Evolutionary conservation across 2,329 filamentous ascomycete genomes (phyloP), one percentile per base, ranked within the genome.

Genomic region (Penicillium janthinellum): DNA sequence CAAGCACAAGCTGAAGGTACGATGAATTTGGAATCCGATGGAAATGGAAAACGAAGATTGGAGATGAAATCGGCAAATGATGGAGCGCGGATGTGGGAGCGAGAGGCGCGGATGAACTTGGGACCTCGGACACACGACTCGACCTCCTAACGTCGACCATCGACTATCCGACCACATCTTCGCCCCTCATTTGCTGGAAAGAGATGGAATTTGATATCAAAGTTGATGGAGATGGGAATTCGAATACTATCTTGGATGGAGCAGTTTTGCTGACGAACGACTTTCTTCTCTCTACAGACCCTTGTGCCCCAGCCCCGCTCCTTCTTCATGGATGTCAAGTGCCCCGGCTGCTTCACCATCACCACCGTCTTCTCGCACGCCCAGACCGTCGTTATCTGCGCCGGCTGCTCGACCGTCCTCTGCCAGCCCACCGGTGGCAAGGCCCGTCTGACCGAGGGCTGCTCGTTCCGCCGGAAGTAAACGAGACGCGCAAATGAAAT

Each of bases 291-390:
- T 39, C 22, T 53, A 65, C 72, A 96, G 92, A 92, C 87, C 73
- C 91, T 99, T 76, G 95, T 99, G 80, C 95, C 95, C 77, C 90
- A 88, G 71, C 95, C 95, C 77, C 92, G 95, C 82, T 98, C 94
- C 73, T 99, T 98, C 91, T 99, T 99, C 91, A 99, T 99, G 95
- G 95, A 99, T 81, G 95, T 99, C 87, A 99, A 99, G 90, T 99
- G 95, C 91, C 95, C 95, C 81, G 95, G 95, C 78, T 99, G 95
- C 91, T 99, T 98, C 90, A 97, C 93, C 83, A 99, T 99, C 88
- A 99, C 95, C 82, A 99, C 95, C 82, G 95, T 99, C 84, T 99
- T 98, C 91, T 98, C 94, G 69, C 95, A 99, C 88, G 95, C 95
- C 82, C 95, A 99, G 88, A 99, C 95, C 81, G 95, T 99, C 81